Percentiles rank a stretch among this genome's conserved stretches.
Conservation (phyloP, 164 flowering plant species). For the Amborella trichopoda region DNA sequence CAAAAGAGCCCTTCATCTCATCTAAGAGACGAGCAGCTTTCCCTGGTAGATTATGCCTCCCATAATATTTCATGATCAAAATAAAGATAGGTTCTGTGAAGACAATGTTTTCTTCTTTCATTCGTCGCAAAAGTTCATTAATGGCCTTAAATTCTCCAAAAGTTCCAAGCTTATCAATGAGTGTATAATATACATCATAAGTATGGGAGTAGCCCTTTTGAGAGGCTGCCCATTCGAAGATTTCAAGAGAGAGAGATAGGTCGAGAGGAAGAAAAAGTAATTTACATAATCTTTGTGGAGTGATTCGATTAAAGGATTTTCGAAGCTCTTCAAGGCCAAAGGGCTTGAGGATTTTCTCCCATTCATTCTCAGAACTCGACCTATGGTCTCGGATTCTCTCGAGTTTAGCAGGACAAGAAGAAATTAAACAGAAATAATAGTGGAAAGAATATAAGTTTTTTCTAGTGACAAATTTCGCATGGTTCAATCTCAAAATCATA, state of each 20-base stretch:
- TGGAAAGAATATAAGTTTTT: no score
- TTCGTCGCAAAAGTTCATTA: slow-evolving; percentile 50
- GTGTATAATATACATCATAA: slow-evolving; percentile 46
- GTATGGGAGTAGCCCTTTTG: slow-evolving; percentile 71
- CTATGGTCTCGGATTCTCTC: no score
- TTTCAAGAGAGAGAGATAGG: slow-evolving; percentile 52
- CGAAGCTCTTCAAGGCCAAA: slow-evolving; percentile 66
- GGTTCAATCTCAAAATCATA: no score
- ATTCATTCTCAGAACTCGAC: slow-evolving; percentile 72
- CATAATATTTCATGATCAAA: slow-evolving; percentile 64
- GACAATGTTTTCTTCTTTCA: slow-evolving; percentile 71
- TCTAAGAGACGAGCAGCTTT: slow-evolving; percentile 57
- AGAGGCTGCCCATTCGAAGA: slow-evolving; percentile 51
- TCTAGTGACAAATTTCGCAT: no score
- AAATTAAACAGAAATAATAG: no score
- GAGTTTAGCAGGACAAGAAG: no score
- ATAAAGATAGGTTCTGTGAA: slow-evolving; percentile 64
- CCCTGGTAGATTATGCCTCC: slow-evolving; percentile 72
- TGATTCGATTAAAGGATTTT: slow-evolving; percentile 35
- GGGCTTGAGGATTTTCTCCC: slow-evolving; percentile 78
- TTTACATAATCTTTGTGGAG: slow-evolving; percentile 64
- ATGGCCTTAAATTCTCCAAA: slow-evolving; percentile 42
- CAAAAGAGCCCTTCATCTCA: slow-evolving; percentile 56
- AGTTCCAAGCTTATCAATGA: slow-evolving; percentile 70
- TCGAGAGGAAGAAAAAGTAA: slow-evolving; percentile 68